These are phyloP conservation scores for Penicillium ucsense DNA, from an alignment of 495 filamentous ascomycete species.

Conservation along the genomic window DNA sequence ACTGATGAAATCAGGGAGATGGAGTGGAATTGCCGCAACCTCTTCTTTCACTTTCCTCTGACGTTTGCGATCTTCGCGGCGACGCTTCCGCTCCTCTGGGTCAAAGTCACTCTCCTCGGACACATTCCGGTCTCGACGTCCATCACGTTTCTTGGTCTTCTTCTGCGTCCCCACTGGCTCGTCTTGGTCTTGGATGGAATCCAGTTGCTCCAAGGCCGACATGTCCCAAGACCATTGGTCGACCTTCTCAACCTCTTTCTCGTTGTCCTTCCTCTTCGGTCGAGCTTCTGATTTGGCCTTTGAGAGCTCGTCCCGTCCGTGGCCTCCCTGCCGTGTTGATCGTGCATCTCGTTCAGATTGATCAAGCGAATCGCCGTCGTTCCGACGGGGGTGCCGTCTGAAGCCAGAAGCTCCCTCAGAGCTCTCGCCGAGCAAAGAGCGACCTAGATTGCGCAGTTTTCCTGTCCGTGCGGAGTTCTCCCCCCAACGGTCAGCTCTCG, in stretches of 20 bases:
- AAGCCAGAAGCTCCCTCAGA: not conserved
- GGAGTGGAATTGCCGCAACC: conserved; percentile 50
- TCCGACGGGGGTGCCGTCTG: not conserved
- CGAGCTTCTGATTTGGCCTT: not conserved
- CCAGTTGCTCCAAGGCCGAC: conserved; percentile 19
- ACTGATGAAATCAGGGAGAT: conserved; percentile 84
- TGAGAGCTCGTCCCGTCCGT: not conserved
- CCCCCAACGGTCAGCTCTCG: not conserved
- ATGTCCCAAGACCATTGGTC: conserved; percentile 29
- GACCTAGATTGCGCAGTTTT: conserved; percentile 16
- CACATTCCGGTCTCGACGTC: conserved; percentile 14
- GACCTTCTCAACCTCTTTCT: conserved; percentile 3
- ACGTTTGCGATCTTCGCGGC: conserved; percentile 33
- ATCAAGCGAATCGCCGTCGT: too few relatives aligned
- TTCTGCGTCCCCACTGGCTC: not conserved
- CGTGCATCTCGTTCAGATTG: not conserved
- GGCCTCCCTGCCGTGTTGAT: not conserved
- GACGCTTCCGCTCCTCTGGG: conserved; percentile 20
- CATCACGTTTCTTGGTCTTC: conserved; percentile 20
- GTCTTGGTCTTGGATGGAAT: conserved; percentile 9
- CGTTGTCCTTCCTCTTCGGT: not conserved
- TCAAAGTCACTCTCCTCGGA: conserved; percentile 31
- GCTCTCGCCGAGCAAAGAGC: conserved; percentile 6
- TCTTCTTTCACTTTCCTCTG: conserved; percentile 35
- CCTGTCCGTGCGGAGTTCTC: conserved; percentile 1